Conservation (phyloP, 2,329 filamentous ascomycete species). For the Phyllosticta capitalensis region DNA sequence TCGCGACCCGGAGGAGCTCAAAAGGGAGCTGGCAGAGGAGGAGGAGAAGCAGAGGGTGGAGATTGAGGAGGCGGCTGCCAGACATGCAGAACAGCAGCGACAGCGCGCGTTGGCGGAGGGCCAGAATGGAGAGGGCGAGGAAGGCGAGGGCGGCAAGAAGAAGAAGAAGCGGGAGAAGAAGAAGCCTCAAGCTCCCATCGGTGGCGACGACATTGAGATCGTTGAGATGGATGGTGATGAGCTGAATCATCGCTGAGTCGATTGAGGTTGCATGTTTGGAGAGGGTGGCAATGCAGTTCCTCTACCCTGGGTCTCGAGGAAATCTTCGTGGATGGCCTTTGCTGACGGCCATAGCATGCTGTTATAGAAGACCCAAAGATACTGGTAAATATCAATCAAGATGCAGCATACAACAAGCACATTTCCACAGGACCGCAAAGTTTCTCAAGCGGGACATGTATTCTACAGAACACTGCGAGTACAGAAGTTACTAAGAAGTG, state of each 20-base stretch:
- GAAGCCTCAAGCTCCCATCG: slow-evolving; percentile 7
- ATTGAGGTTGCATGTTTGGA: not conserved
- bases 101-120: slow-evolving; percentile 21
- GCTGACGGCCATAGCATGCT: too few relatives aligned
- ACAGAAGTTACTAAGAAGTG: too few relatives aligned
- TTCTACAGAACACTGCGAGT: too few relatives aligned
- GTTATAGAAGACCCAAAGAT: too few relatives aligned
- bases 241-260: slow-evolving; percentile 4
- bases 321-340: too few relatives aligned
- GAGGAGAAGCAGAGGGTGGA: slow-evolving; percentile 21
- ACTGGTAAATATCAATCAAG: too few relatives aligned
- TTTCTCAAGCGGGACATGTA: too few relatives aligned
- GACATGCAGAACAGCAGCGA: slow-evolving; percentile 27
- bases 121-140: slow-evolving; percentile 8
- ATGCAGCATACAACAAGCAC: too few relatives aligned
- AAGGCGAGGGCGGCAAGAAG: slow-evolving; percentile 6
- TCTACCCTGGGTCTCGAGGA: too few relatives aligned
- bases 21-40: slow-evolving; percentile 20
- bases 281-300: too few relatives aligned
- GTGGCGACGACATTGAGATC: slow-evolving; percentile 13
- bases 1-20: slow-evolving; percentile 26
- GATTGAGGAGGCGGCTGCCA: slow-evolving; percentile 27
- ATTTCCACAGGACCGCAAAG: too few relatives aligned
- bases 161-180: slow-evolving; percentile 21
- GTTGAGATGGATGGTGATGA: slow-evolving; percentile 14